phyloP scores from a whole-genome alignment of 2,329 filamentous ascomycete species.

The Neocucurbitaria cava region DNA sequence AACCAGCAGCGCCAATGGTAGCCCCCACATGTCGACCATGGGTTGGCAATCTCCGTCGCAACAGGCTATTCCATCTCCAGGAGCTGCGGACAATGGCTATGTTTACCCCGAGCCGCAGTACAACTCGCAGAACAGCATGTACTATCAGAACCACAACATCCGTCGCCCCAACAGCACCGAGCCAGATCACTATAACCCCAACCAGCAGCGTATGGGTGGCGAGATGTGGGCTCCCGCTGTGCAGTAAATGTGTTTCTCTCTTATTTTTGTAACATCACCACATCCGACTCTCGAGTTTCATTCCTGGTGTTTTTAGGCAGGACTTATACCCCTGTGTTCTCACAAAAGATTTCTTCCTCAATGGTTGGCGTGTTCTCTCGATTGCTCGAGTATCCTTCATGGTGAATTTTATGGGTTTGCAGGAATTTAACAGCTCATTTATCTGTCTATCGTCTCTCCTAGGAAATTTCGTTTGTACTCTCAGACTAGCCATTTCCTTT shows the following conservation, averaged over 20 bases:
- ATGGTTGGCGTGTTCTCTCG: constrained; percentile 37
- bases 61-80: constrained; percentile 73
- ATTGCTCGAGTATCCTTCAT: constrained; percentile 35
- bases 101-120: constrained; percentile 79
- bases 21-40: constrained; percentile 81
- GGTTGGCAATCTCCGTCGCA: constrained; percentile 89
- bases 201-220: constrained; percentile 46
- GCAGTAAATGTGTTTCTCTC: constrained; percentile 40
- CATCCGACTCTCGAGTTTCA: constrained; percentile 38
- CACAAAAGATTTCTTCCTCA: constrained; percentile 44
- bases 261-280: constrained; percentile 42
- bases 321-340: constrained; percentile 51
- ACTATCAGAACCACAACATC: constrained; percentile 74
- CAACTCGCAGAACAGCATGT: constrained; percentile 67
- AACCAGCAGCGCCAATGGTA: constrained; percentile 72
- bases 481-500: constrained; percentile 31
- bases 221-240: constrained; percentile 53
- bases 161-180: constrained; percentile 79
- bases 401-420: constrained; percentile 31
- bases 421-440: constrained; percentile 23
- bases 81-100: constrained; percentile 73
- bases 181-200: constrained; percentile 57
- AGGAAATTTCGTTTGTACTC: constrained; percentile 31
- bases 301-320: constrained; percentile 48
- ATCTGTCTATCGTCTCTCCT: constrained; percentile 19